phyloP scores from a whole-genome alignment of 257 asterid genomes.

The Primulina eburnea region DNA sequence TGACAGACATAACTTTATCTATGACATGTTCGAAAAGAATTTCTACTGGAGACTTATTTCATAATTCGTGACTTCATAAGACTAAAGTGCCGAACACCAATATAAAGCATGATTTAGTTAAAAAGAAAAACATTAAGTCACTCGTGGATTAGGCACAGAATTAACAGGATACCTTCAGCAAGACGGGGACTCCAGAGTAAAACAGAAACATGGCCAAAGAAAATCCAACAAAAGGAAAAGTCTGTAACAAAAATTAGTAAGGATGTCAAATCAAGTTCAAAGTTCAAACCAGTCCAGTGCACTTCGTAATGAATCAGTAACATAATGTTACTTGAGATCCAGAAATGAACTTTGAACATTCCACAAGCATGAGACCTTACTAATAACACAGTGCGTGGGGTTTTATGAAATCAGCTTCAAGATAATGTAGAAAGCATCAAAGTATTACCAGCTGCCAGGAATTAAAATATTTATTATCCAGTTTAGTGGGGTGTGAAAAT shows the following conservation, averaged over 20 bases:
- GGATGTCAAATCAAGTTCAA: constrained; percentile 3
- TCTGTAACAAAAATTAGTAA: constrained; percentile 41
- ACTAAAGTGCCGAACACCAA: background rate
- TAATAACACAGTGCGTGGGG: background rate
- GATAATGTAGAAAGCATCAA: background rate
- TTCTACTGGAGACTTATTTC: background rate
- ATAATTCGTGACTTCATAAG: background rate
- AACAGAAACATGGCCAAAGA: constrained; percentile 82
- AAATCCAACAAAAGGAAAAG: constrained; percentile 81
- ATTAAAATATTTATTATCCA: background rate
- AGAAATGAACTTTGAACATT: constrained; percentile 2
- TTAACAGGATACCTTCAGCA: constrained; percentile 57
- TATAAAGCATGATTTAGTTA: background rate
- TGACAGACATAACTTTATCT: background rate
- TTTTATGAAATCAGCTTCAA: background rate
- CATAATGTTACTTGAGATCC: background rate
- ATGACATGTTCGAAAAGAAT: background rate
- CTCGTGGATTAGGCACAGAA: background rate
- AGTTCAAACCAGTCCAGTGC: background rate
- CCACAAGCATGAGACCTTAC: background rate
- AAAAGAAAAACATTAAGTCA: background rate
- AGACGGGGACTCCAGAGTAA: constrained; percentile 78
- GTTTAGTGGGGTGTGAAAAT: background rate
- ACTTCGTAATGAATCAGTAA: background rate
- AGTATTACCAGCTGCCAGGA: background rate